Evolutionary conservation across 345 rosid genomes (phyloP).

Genomic region (Eucalyptus polybractea): DNA sequence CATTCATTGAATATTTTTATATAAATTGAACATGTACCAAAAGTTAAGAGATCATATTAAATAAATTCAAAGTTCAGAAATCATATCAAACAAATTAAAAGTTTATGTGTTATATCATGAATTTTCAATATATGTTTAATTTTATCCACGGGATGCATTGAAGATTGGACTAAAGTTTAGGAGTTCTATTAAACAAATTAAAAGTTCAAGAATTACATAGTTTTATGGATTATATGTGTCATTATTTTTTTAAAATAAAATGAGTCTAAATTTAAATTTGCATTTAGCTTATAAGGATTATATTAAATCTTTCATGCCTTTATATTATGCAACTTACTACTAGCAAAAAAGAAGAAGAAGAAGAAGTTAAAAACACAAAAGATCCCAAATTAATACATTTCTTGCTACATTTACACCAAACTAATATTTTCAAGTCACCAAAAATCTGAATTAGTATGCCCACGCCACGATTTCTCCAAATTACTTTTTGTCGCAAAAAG

Average conservation of each 20-base stretch:
- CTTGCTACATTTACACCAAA: accelerated
- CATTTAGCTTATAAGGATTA: background rate
- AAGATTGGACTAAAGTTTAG: no score
- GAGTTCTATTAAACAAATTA: accelerated
- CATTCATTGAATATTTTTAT: no score
- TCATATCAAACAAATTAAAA: no score
- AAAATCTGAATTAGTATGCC: background rate
- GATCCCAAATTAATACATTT: background rate
- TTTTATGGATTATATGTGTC: no score
- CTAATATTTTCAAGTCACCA: background rate
- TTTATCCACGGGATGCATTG: no score
- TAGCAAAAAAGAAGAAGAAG: background rate
- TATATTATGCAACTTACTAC: background rate
- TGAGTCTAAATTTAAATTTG: background rate
- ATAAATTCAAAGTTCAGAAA: accelerated
- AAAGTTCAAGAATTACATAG: accelerated
- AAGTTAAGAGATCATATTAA: no score
- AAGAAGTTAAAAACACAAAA: background rate
- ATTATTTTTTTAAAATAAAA: background rate
- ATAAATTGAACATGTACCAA: no score
- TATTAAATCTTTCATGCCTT: background rate
- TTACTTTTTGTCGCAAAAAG: background rate
- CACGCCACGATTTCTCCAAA: background rate
- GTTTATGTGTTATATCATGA: no score
- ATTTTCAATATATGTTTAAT: no score